These are phyloP conservation scores for Spergularia azorica DNA, from an alignment of 179 eudicot genomes.

Conservation along the genomic window DNA sequence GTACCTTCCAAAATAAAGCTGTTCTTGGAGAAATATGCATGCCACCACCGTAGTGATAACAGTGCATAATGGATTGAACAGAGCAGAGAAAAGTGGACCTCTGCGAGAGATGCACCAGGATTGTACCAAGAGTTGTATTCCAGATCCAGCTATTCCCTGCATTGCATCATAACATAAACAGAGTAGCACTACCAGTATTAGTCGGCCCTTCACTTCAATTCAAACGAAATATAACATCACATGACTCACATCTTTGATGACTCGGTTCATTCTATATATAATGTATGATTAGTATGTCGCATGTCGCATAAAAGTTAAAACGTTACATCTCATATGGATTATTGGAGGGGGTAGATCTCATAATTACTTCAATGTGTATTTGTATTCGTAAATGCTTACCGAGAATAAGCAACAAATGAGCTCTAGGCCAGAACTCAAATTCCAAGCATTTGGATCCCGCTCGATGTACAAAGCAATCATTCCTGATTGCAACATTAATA, in stretches of 20 bases:
- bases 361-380: no score
- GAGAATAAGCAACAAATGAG: slow-evolving; percentile 41
- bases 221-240: no score
- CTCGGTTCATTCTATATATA: no score
- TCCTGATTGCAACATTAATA: slow-evolving; percentile 9
- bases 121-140: slow-evolving; percentile 48
- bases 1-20: slow-evolving; percentile 61
- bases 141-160: slow-evolving; percentile 31
- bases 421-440: slow-evolving; percentile 43
- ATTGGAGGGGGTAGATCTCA: no score
- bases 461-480: slow-evolving; percentile 36
- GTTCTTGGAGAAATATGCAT: slow-evolving; percentile 44
- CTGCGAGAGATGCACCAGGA: slow-evolving; percentile 58
- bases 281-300: no score
- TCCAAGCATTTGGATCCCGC: slow-evolving; percentile 44
- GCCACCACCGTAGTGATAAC: slow-evolving; percentile 54
- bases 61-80: slow-evolving; percentile 63
- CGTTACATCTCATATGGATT: no score
- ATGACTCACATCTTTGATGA: no score
- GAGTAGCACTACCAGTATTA: no score
- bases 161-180: not conserved
- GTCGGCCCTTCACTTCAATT: no score
- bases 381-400: slow-evolving; percentile 33
- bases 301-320: no score
- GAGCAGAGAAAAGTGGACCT: slow-evolving; percentile 67